Conservation (phyloP, 441 rosid genomes). For the Populus hybrid region DNA sequence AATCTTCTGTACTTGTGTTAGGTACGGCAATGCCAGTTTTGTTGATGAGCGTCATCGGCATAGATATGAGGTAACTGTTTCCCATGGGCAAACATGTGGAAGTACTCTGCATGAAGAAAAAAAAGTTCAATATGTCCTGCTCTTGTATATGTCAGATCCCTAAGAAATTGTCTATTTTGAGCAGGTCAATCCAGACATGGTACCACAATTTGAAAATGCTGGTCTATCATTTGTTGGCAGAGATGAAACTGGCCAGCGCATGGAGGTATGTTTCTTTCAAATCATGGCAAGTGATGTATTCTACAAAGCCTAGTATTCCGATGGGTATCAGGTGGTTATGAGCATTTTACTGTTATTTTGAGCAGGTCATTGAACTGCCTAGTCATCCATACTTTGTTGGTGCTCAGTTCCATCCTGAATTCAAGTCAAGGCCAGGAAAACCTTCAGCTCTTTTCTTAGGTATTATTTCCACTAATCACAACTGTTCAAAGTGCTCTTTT, state of each 20-base stretch:
- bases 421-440: conserved; percentile 88
- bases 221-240: conserved; percentile 81
- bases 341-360: conserved; percentile 19
- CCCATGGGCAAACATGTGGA: not conserved
- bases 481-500: not conserved
- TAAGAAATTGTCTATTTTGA: conserved; percentile 2
- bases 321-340: conserved; percentile 9
- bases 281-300: not conserved
- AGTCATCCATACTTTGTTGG: conserved; percentile 83
- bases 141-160: not conserved
- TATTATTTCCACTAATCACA: conserved; percentile 14
- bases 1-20: conserved; percentile 21
- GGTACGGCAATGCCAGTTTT: conserved; percentile 65
- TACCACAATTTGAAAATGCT: conserved; percentile 59
- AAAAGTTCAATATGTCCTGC: not conserved
- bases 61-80: conserved; percentile 69
- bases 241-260: conserved; percentile 76
- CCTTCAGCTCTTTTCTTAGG: conserved; percentile 91
- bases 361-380: conserved; percentile 66
- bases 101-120: not conserved
- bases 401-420: conserved; percentile 92
- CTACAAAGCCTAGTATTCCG: not conserved
- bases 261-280: conserved; percentile 60
- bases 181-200: conserved; percentile 84
- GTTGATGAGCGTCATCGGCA: conserved; percentile 90